Base-by-base conservation (phyloP, 2,329 filamentous ascomycete species). In the Chrysoporthe cubensis region DNA sequence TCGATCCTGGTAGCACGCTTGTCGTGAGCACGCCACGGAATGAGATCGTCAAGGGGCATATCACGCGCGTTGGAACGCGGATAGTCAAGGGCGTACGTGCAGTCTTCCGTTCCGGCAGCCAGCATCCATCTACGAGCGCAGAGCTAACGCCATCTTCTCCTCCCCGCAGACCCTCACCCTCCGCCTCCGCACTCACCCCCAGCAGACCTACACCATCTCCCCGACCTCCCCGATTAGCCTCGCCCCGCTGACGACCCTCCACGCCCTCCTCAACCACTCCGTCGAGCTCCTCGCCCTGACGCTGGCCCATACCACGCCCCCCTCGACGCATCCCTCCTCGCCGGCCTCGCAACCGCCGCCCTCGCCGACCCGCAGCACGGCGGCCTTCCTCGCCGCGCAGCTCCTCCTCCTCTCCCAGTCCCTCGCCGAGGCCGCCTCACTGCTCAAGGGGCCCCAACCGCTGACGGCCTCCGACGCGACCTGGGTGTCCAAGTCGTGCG, bases 1-100 rank as follows among this genome's bases (percentile, higher is more conserved):
- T 90, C 71, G 93, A 97, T 75, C 90, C 91, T 0, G 94, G 94
- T 9, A 94, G 90, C 73, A 99, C 95, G 0, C 87, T 99, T 40
- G 94, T 96, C 42, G 86, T 99, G 72, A 96, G 92, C 70, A 96
- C 94, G 16, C 87, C 91, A 66, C 88, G 94, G 66, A 95, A 93
- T 66, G 96, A 99, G 81, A 89, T 87, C 72, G 89, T 98, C 71
- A 99, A 99, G 79, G 96, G 96, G 21, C 92, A 93, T 74, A 88
- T 98, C 69, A 98, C 95, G 1, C 88, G 96, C 65, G 88, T 97
- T 46, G 96, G 96, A 50, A 93, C 93, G n/a, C 89, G 91, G 63
- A 91, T 99, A 71, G 91, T 97, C 71, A 97, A 97, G 78, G 95
- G 94, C 72, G 92, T 94, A 83, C 73, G 90, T 85, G 6, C 58